Evolutionary conservation across 306 rosid genomes (phyloP).

Genomic region (Canavalia gladiata): DNA sequence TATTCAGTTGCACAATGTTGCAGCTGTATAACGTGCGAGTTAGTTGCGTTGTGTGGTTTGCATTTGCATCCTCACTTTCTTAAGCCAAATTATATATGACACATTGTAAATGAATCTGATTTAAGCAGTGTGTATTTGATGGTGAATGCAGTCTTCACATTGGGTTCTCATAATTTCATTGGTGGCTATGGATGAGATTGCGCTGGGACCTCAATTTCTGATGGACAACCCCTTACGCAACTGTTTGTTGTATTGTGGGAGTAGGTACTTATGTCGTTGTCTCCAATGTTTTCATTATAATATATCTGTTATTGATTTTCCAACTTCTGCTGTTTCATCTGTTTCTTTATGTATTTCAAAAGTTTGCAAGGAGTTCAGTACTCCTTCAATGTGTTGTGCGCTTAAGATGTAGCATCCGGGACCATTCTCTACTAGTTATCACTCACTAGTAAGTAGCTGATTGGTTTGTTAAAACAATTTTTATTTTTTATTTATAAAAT

Average conservation of each 20-base stretch:
- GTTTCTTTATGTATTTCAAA: background rate
- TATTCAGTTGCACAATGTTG: background rate
- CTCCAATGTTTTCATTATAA: background rate
- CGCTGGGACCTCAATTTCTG: background rate
- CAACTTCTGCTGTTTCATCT: background rate
- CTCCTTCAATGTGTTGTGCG: too few relatives aligned
- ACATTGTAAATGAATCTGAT: background rate
- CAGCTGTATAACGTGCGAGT: background rate
- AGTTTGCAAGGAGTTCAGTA: too few relatives aligned
- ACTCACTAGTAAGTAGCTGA: too few relatives aligned
- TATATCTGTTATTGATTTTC: background rate
- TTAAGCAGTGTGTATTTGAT: background rate
- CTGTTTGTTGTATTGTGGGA: background rate
- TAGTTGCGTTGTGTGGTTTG: background rate
- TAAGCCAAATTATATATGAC: background rate
- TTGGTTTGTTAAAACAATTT: too few relatives aligned
- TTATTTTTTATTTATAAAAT: too few relatives aligned
- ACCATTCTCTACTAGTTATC: too few relatives aligned
- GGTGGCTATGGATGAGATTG: background rate
- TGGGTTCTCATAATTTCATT: background rate
- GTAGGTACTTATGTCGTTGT: background rate
- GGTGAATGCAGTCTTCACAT: background rate
- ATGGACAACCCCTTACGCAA: background rate
- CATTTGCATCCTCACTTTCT: background rate
- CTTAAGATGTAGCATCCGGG: too few relatives aligned